These are phyloP conservation scores for Carallia pectinifolia DNA, from an alignment of 345 rosid genomes.

Conservation along the genomic window DNA sequence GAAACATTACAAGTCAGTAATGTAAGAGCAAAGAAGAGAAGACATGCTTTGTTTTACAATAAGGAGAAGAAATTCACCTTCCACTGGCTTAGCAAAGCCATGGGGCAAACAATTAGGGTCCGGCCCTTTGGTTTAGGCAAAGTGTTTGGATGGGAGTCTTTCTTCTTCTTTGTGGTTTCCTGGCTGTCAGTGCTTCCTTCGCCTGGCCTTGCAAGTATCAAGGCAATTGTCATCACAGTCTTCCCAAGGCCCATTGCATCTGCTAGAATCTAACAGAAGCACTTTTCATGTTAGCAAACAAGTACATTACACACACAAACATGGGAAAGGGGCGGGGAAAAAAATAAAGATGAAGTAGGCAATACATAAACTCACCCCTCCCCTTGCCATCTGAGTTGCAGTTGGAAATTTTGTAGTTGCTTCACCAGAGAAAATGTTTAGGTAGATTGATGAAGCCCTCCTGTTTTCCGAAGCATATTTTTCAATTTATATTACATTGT, in stretches of 20 bases:
- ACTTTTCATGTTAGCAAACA: not conserved
- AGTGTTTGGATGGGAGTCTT: conserved; percentile 13
- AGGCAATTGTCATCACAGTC: conserved; percentile 75
- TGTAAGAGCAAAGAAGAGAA: too few relatives aligned
- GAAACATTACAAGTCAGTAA: too few relatives aligned
- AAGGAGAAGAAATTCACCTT: conserved; percentile 40
- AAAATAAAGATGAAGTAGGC: not conserved
- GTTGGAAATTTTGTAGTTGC: conserved; percentile 64
- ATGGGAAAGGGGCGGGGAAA: too few relatives aligned
- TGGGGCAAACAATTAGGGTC: conserved; percentile 71
- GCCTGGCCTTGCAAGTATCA: conserved; percentile 58
- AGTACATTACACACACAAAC: too few relatives aligned
- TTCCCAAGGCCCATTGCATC: conserved; percentile 87
- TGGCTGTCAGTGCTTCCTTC: conserved; percentile 31
- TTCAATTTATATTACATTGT: not conserved
- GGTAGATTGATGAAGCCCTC: conserved; percentile 58
- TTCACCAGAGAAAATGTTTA: conserved; percentile 68
- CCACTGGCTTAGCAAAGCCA: conserved; percentile 75
- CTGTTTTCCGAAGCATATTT: conserved; percentile 26
- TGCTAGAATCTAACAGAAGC: conserved; percentile 48
- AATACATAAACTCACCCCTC: conserved; percentile 47
- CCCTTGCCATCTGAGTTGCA: conserved; percentile 66
- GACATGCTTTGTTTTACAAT: not conserved
- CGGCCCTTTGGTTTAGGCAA: conserved; percentile 46
- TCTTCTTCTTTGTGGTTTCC: conserved; percentile 19